Percentiles rank a stretch among this genome's conserved stretches.
phyloP scores from a whole-genome alignment of 2,329 filamentous ascomycete species.

The Xylariaceae sp. region DNA sequence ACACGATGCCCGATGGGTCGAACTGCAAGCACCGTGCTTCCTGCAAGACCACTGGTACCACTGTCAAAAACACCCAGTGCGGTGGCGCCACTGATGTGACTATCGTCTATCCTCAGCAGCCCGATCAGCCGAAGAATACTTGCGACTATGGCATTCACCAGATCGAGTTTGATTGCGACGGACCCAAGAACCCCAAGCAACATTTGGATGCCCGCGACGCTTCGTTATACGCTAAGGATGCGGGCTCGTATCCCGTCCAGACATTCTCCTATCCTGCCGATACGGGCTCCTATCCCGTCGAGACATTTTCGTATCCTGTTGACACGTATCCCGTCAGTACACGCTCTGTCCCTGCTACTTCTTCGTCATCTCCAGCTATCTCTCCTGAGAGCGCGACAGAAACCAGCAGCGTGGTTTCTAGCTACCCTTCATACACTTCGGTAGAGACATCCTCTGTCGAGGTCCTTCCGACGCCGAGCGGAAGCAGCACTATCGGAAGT shows the following conservation, averaged over 20 bases:
- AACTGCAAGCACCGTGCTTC: slow-evolving; percentile 71
- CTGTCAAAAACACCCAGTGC: slow-evolving; percentile 79
- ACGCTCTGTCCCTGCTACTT: slow-evolving; percentile 17
- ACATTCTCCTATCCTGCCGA: slow-evolving; percentile 24
- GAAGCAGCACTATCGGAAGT: background rate
- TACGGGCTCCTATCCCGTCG: slow-evolving; percentile 23
- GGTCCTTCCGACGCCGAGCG: background rate
- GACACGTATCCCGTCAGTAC: slow-evolving; percentile 23
- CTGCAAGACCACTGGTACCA: slow-evolving; percentile 63
- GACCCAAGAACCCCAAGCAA: slow-evolving; percentile 32
- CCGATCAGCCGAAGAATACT: slow-evolving; percentile 48
- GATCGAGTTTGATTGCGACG: slow-evolving; percentile 68
- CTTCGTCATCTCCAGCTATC: slow-evolving; percentile 22
- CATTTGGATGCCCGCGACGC: slow-evolving; percentile 25
- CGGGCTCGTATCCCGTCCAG: slow-evolving; percentile 23
- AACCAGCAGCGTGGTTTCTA: slow-evolving; percentile 1
- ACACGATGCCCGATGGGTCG: slow-evolving; percentile 76
- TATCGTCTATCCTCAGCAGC: slow-evolving; percentile 60
- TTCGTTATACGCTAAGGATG: slow-evolving; percentile 17
- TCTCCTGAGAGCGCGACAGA: slow-evolving; percentile 19
- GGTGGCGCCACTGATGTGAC: slow-evolving; percentile 81
- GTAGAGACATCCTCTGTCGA: slow-evolving; percentile 1
- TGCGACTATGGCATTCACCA: slow-evolving; percentile 71
- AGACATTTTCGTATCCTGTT: slow-evolving; percentile 24
- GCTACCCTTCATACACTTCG: slow-evolving; percentile 4